Base-by-base conservation (phyloP, 805 yeast genomes). In the Saccharomycopsis fodiens region DNA sequence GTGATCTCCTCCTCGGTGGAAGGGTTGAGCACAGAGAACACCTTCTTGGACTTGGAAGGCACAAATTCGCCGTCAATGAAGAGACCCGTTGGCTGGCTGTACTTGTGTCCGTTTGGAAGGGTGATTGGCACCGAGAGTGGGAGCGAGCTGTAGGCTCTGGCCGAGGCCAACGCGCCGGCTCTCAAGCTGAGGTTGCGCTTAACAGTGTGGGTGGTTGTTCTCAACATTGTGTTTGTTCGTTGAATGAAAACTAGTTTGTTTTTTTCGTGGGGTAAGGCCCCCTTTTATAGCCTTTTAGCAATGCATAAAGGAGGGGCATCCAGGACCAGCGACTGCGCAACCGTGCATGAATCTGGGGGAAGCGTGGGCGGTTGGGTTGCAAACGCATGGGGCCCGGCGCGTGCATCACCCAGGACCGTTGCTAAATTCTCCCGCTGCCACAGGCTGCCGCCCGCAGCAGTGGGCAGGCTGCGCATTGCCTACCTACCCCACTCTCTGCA, bases 1-100 rank as follows among this genome's bases (percentile, higher is more conserved):
- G 78, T 67, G 43, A 82, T 70, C 30, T 65, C 67, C 57, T 78
- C 79, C 55, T 78, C 85, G 12, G 86, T 82, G 3, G 82, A 66
- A 43, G 85, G 85, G 47, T 71, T 66, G 44, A 74, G 73, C 13
- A 72, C 75, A 3, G 66, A 59, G 48, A 83, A 67, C n/a, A 79
- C 76, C 57, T 74, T 68, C 45, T 73, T 75, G 45, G 74, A 73
- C 29, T 66, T 63, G 5, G 85, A 72, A 41, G 67, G 57, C 46
- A 82, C 80, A 58, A 83, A 86, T 63, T 85, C 85, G 65, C 85
- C 85, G 70, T 86, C 82, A 63, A 89, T 86, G 72, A 85, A 89
- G 55, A 84, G 66, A 52, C 96, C 96, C 8, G 84, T 80, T 56
- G 96, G 96, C 68, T 85, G 94, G 42, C 76, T 71, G 59, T 82